Percentiles rank a stretch among this genome's conserved stretches.
Conservation (phyloP, 169 alveolate species). For the Plasmodium ovale region DNA sequence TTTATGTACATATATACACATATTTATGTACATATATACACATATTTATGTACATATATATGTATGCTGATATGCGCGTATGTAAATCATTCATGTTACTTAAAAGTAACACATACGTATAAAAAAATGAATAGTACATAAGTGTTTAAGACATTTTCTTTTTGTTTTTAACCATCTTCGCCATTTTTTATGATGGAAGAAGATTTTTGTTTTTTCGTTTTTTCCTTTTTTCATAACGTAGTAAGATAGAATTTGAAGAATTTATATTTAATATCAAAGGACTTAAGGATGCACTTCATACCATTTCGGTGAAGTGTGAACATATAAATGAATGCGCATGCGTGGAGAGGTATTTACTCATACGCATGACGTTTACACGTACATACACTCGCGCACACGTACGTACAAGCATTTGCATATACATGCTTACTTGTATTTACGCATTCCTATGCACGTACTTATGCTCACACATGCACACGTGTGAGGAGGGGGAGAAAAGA, state of each 20-base stretch:
- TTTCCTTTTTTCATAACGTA: conserved; percentile 29
- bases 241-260: conserved; percentile 12
- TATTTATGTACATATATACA: not conserved
- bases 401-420: too few species aligned
- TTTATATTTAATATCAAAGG: conserved; percentile 9
- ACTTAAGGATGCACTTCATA: not conserved
- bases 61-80: not conserved
- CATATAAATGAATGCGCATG: not conserved
- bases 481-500: conserved; percentile 6
- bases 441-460: not conserved
- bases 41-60: conserved; percentile 9
- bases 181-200: conserved; percentile 45
- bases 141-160: conserved; percentile 37
- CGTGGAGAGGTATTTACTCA: too few species aligned
- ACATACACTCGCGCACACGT: too few species aligned
- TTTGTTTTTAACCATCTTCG: conserved; percentile 20
- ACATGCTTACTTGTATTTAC: not conserved
- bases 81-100: not conserved
- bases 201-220: conserved; percentile 44
- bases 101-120: conserved; percentile 1
- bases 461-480: not conserved
- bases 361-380: too few species aligned
- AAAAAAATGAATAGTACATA: not conserved
- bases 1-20: not conserved
- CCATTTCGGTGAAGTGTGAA: not conserved